phyloP scores from a whole-genome alignment of 169 alveolate species.

The Cystoisospora suis region DNA sequence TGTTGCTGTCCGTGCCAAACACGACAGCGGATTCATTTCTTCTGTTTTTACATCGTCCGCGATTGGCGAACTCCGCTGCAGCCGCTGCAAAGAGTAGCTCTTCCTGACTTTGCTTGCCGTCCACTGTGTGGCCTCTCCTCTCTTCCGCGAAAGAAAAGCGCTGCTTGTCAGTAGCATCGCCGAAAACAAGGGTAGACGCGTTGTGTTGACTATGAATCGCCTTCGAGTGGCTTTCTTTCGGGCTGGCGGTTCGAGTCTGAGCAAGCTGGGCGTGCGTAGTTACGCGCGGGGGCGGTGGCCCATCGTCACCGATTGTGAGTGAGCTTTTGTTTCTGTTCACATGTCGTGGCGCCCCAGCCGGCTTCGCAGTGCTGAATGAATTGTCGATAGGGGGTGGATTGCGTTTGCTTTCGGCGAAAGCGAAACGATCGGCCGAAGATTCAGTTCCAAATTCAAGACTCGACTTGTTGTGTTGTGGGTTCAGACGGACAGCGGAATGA shows the following conservation, averaged over 20 bases:
- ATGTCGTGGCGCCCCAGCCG: background rate
- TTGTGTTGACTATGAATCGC: background rate
- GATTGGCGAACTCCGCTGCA: background rate
- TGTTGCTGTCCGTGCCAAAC: background rate
- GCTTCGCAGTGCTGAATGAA: background rate
- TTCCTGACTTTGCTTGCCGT: constrained; percentile 7
- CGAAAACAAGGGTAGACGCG: background rate
- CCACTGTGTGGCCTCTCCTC: constrained; percentile 18
- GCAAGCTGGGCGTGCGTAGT: background rate
- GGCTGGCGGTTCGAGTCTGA: background rate
- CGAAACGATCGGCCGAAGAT: background rate
- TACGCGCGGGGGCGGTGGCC: background rate
- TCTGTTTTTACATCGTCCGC: background rate
- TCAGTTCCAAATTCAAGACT: background rate
- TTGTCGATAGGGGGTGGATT: background rate
- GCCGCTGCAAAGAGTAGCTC: constrained; percentile 8
- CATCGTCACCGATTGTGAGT: background rate
- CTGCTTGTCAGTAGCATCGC: constrained; percentile 9
- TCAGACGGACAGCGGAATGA: background rate
- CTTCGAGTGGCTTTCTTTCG: background rate
- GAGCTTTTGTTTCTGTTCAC: constrained; percentile 21
- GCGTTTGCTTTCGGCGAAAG: background rate
- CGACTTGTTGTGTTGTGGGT: constrained; percentile 11
- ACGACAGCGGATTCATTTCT: constrained; percentile 21
- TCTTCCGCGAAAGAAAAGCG: constrained; percentile 19